A percentile compares a stretch with the other conserved stretches of the same genome.
Conservation (phyloP, 306 rosid genomes). For the Prunus mume region DNA sequence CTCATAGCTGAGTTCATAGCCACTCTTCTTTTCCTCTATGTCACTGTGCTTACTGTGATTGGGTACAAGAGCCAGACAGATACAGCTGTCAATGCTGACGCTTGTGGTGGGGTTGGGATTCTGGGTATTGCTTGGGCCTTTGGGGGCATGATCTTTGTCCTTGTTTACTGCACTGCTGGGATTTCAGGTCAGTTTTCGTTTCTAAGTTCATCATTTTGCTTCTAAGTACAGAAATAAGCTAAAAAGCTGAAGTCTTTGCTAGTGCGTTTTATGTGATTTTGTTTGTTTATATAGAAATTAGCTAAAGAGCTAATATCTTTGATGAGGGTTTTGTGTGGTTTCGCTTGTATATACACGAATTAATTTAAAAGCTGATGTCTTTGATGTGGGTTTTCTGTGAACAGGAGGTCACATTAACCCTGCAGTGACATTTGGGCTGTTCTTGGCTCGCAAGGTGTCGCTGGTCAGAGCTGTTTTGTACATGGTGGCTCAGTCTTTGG, state of each 20-base stretch:
- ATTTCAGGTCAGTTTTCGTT: conserved; percentile 57
- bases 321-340: not conserved
- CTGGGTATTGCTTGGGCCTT: conserved; percentile 96
- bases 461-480: conserved; percentile 69
- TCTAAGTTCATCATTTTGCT: not conserved
- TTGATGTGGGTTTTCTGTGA: not conserved
- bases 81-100: conserved; percentile 7
- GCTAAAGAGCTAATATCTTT: not conserved
- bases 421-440: conserved; percentile 91
- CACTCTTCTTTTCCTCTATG: conserved; percentile 83
- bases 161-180: conserved; percentile 98
- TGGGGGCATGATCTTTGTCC: conserved; percentile 97
- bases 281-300: not conserved
- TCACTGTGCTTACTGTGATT: conserved; percentile 77
- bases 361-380: not conserved
- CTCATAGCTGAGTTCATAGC: conserved; percentile 91
- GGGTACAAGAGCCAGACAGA: conserved; percentile 69
- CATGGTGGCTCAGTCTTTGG: conserved; percentile 87
- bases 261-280: not conserved
- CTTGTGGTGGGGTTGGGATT: conserved; percentile 73
- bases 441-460: conserved; percentile 94
- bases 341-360: not conserved
- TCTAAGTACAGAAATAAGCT: not conserved
- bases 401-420: conserved; percentile 99
- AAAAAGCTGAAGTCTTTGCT: not conserved